Conservation (phyloP, 2,329 filamentous ascomycete genomes). For the Dactylellina parvicollis region DNA sequence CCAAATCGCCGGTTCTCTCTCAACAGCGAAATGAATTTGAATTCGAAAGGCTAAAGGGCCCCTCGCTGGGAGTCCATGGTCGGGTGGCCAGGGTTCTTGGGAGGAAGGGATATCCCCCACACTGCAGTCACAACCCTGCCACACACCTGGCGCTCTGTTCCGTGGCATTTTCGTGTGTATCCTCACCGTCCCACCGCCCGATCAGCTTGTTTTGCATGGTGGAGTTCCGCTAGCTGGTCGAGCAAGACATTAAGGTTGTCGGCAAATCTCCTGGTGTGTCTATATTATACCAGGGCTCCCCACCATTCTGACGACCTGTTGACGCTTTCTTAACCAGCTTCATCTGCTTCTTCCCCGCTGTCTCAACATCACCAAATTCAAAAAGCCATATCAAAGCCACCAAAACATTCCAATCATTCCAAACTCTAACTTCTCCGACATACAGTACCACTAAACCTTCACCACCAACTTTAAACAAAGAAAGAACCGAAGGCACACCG, state of each 20-base stretch:
- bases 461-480: slow-evolving; percentile 2
- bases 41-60: neutral
- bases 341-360: slow-evolving; percentile 36
- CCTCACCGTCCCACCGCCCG: slow-evolving; percentile 30
- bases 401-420: slow-evolving; percentile 21
- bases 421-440: slow-evolving; percentile 7
- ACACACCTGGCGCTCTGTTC: slow-evolving; percentile 20
- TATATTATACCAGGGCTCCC: slow-evolving; percentile 45
- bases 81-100: neutral
- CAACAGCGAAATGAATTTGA: slow-evolving; percentile 7
- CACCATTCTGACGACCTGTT: slow-evolving; percentile 14
- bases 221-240: slow-evolving; percentile 27
- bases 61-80: too few species aligned
- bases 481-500: slow-evolving; percentile 16
- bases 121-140: slow-evolving; percentile 23
- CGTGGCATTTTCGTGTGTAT: slow-evolving; percentile 46
- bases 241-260: slow-evolving; percentile 41
- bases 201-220: slow-evolving; percentile 44
- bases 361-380: slow-evolving; percentile 42
- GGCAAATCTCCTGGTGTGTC: slow-evolving; percentile 32
- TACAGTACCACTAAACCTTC: neutral
- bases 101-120: too few species aligned
- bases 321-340: neutral
- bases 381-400: slow-evolving; percentile 14
- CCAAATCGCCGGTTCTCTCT: slow-evolving; percentile 24